A percentile compares a stretch with the other conserved stretches of the same genome.
These are phyloP conservation scores for Hippophae tibetana DNA, from an alignment of 306 rosid genomes.

Conservation along the genomic window DNA sequence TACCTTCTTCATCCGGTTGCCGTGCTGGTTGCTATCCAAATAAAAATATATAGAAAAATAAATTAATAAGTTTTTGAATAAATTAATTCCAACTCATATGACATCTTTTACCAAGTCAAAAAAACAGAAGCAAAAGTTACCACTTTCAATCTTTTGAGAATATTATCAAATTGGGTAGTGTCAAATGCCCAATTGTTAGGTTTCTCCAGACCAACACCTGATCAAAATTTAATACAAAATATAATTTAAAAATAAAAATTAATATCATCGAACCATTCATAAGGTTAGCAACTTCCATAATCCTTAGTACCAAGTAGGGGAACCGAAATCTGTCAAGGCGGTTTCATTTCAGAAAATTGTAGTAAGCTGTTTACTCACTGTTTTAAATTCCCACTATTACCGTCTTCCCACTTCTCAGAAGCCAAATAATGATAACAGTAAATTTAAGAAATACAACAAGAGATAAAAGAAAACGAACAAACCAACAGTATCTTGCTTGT, in stretches of 20 bases:
- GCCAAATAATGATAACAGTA: not conserved
- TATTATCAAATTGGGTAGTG: slow-evolving; percentile 76
- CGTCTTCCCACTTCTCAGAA: not conserved
- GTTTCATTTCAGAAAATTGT: not conserved
- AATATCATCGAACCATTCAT: not conserved
- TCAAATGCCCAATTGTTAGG: slow-evolving; percentile 94
- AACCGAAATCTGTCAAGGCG: not conserved
- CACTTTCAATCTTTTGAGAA: slow-evolving; percentile 93
- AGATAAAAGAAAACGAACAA: not conserved
- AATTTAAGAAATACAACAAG: not conserved
- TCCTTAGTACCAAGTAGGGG: not conserved
- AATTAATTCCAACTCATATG: not conserved
- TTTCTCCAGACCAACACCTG: slow-evolving; percentile 85
- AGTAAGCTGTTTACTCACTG: not conserved
- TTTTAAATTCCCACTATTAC: not conserved
- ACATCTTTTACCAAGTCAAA: not conserved
- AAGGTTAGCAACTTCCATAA: not conserved
- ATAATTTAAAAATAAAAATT: not conserved
- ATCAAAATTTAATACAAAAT: not conserved
- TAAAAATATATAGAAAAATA: not conserved
- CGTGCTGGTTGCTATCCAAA: slow-evolving; percentile 52
- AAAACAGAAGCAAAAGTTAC: slow-evolving; percentile 26
- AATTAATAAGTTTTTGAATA: not conserved
- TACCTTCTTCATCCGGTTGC: slow-evolving; percentile 43
- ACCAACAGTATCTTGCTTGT: slow-evolving; percentile 89